Evolutionary conservation across 768 basidiomycete genomes (phyloP), one percentile per base, ranked within the genome.

Genomic region (Lactarius tabidus): DNA sequence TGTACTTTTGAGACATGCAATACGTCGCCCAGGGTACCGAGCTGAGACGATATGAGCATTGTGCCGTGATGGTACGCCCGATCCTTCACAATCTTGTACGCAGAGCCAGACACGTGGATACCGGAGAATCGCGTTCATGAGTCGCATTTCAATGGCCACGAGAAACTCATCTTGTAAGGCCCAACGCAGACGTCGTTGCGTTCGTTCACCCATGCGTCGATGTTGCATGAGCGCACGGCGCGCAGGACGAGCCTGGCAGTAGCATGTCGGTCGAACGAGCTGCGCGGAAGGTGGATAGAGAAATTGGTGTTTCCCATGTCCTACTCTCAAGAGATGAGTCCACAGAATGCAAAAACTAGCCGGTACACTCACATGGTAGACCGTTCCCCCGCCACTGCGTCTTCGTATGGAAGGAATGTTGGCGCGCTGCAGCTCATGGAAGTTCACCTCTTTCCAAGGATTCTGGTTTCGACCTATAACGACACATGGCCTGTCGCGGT

Each of bases 61-160:
- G 97, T 99, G 0, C 97, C 97, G 70, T 99, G 97, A 71, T 98
- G 96, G 77, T 98, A 98, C 8, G 95, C 94, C 33, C 97, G 82
- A 59, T 86, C 85, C 70, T 86, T 90, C 52, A 90, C 88, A 62
- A 99, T 91, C 77, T 97, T 98, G 79, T 97, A 99, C 14, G 97
- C 97, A 10, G 95, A 98, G 48, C 97, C 97, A 55, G 96, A 98
- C 67, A 98, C 89, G 93, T 98, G 74, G 64, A 60, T 23, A 63
- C 39, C 26, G 60, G 43, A 52, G 31, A 68, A 55, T 54, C 28
- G 52, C 71, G 36, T 58, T 52, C 51, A 14, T 67, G 39, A 70
- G 64, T 67, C 71, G 69, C 23, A 14, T 35, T 31, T 28, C 18
- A 57, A 61, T 62, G 59, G 14, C 23, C 60, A 60, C 33, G 28